These are phyloP conservation scores for Trametes villosa DNA, from an alignment of 768 basidiomycete genomes.

Conservation along the genomic window DNA sequence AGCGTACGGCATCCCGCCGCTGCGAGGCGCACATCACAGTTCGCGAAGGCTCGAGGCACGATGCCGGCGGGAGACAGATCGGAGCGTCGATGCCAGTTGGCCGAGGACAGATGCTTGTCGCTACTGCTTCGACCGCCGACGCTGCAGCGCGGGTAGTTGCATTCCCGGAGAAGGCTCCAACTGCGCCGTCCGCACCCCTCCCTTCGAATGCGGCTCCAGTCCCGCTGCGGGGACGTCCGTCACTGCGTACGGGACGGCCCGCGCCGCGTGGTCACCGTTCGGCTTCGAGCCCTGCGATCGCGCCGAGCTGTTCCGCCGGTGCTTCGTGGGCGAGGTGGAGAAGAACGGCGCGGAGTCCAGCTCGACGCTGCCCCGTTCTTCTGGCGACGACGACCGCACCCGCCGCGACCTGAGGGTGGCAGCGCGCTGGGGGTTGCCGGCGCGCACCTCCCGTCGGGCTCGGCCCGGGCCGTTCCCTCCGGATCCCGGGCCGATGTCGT, in stretches of 20 bases:
- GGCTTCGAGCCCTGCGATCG: slow-evolving; percentile 5
- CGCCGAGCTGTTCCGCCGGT: slow-evolving; percentile 10
- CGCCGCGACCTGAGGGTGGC: too few relatives aligned
- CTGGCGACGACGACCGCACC: too few relatives aligned
- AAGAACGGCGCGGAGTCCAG: slow-evolving; percentile 14
- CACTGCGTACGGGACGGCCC: slow-evolving; percentile 7
- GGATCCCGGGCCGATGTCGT: slow-evolving; percentile 21
- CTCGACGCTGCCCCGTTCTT: slow-evolving; percentile 20
- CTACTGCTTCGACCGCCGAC: slow-evolving; percentile 8
- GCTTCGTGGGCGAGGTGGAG: not conserved
- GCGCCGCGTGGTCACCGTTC: not conserved
- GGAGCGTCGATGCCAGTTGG: too few relatives aligned
- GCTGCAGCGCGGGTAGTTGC: slow-evolving; percentile 29
- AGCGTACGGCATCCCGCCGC: too few relatives aligned
- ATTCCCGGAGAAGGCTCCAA: slow-evolving; percentile 36
- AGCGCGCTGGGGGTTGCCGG: not conserved
- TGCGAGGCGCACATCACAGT: too few relatives aligned
- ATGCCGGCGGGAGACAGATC: too few relatives aligned
- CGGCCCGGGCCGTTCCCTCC: not conserved
- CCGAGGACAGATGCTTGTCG: too few relatives aligned
- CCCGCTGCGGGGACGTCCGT: not conserved
- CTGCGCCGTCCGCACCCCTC: slow-evolving; percentile 34
- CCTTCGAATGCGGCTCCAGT: not conserved
- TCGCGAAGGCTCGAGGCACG: too few relatives aligned
- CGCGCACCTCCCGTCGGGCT: not conserved